Evolutionary conservation across 768 basidiomycete genomes (phyloP).

Genomic region (Suillus tomentosus): DNA sequence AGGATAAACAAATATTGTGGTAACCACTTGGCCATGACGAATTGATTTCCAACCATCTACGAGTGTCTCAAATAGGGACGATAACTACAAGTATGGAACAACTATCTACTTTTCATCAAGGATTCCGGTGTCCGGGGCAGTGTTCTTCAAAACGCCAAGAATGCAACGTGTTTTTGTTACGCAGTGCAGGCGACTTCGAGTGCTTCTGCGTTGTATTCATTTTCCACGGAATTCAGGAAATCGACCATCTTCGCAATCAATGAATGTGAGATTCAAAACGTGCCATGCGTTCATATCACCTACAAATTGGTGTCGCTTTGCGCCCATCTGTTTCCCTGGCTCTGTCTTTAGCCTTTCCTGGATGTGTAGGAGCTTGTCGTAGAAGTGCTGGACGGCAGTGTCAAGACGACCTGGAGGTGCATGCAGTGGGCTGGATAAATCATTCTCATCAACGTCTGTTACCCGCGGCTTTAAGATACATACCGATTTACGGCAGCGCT

Average conservation of each 20-base stretch:
- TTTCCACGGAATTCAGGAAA: slow-evolving; percentile 60
- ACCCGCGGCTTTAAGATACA: slow-evolving; percentile 6
- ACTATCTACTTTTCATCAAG: not conserved
- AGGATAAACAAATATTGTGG: too few relatives aligned
- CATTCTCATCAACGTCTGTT: slow-evolving; percentile 6
- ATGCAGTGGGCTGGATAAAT: slow-evolving; percentile 40
- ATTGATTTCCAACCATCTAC: too few relatives aligned
- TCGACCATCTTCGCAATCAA: slow-evolving; percentile 52
- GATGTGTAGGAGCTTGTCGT: slow-evolving; percentile 83
- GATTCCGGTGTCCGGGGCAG: not conserved
- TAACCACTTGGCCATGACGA: too few relatives aligned
- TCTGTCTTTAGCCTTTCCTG: slow-evolving; percentile 75
- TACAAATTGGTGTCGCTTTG: slow-evolving; percentile 73
- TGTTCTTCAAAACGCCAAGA: not conserved
- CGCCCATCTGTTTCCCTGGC: slow-evolving; percentile 66
- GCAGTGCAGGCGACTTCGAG: not conserved
- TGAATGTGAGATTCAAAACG: slow-evolving; percentile 14
- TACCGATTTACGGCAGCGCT: slow-evolving; percentile 55
- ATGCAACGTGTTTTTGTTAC: not conserved
- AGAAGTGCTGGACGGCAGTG: slow-evolving; percentile 79
- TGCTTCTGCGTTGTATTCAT: slow-evolving; percentile 43
- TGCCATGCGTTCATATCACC: slow-evolving; percentile 19
- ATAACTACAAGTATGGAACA: not conserved
- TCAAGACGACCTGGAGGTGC: slow-evolving; percentile 49
- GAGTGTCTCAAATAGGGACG: not conserved